phyloP scores from a whole-genome alignment of 1,284 basidiomycete species.

The Entoloma clypeatum region DNA sequence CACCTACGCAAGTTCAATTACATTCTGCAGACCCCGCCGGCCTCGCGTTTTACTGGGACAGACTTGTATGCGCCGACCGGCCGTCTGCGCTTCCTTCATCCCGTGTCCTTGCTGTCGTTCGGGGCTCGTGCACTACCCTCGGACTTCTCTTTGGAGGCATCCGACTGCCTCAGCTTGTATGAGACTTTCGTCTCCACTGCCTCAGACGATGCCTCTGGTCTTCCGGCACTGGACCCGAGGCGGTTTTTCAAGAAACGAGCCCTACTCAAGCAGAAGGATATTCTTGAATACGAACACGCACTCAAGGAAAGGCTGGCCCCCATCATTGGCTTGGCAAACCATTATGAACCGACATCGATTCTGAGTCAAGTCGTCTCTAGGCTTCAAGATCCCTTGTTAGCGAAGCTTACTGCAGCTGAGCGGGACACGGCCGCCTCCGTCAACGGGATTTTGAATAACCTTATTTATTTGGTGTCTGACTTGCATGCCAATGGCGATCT shows the following conservation, averaged over 20 bases:
- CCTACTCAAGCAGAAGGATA: constrained; percentile 53
- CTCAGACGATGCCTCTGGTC: constrained; percentile 22
- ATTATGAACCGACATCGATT: constrained; percentile 31
- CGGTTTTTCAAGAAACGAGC: constrained; percentile 39
- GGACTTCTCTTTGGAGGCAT: constrained; percentile 59
- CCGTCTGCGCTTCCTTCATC: constrained; percentile 55
- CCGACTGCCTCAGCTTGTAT: constrained; percentile 53
- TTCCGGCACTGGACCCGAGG: constrained; percentile 40
- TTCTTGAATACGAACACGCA: constrained; percentile 52
- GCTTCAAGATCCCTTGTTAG: constrained; percentile 39
- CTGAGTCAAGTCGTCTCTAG: constrained; percentile 37
- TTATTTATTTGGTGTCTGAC: constrained; percentile 53
- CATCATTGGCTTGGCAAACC: constrained; percentile 38
- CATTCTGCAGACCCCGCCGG: constrained; percentile 24
- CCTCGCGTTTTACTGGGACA: too few relatives aligned
- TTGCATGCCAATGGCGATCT: constrained; percentile 47
- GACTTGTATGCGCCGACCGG: constrained; percentile 39
- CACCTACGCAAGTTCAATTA: constrained; percentile 68
- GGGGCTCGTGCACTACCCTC: constrained; percentile 48
- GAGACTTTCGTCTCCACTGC: constrained; percentile 31
- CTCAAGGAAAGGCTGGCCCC: constrained; percentile 44
- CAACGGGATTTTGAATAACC: constrained; percentile 33
- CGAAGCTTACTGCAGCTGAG: constrained; percentile 22
- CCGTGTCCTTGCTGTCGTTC: constrained; percentile 51
- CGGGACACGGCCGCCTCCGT: constrained; percentile 34